These are phyloP conservation scores for Hortiboletus campestris DNA, from an alignment of 768 basidiomycete genomes.

Conservation along the genomic window DNA sequence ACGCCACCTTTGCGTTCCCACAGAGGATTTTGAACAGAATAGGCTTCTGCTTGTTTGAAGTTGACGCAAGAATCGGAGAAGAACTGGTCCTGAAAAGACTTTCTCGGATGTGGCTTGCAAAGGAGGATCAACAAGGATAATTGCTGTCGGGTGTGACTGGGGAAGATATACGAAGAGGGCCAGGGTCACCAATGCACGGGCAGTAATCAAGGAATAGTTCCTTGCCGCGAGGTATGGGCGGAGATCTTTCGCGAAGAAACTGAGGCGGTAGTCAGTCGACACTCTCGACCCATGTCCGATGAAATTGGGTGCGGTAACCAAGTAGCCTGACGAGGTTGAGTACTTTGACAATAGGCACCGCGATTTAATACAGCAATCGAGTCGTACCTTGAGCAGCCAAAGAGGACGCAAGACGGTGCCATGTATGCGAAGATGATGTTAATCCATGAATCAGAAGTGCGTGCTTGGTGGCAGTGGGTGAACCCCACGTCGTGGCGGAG, in stretches of 20 bases:
- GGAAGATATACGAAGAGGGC: conserved; percentile 9
- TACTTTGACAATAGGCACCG: background rate
- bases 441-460: conserved; percentile 29
- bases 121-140: conserved; percentile 23
- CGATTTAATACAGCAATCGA: background rate
- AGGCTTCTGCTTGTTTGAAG: background rate
- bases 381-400: conserved; percentile 18
- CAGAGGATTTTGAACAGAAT: conserved; percentile 8
- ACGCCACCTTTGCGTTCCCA: conserved; percentile 12
- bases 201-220: conserved; percentile 18
- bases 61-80: background rate
- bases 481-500: conserved; percentile 24
- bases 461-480: conserved; percentile 20
- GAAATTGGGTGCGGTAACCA: conserved; percentile 21
- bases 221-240: conserved; percentile 14
- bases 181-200: conserved; percentile 5
- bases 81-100: background rate
- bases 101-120: background rate
- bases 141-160: conserved; percentile 4
- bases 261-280: conserved; percentile 8
- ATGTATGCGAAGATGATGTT: conserved; percentile 17
- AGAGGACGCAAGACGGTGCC: conserved; percentile 17
- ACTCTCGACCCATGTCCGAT: conserved; percentile 15
- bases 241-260: conserved; percentile 15
- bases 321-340: conserved; percentile 14